phyloP scores from a whole-genome alignment of 2,329 filamentous ascomycete species.

The Fusarium nygamai region DNA sequence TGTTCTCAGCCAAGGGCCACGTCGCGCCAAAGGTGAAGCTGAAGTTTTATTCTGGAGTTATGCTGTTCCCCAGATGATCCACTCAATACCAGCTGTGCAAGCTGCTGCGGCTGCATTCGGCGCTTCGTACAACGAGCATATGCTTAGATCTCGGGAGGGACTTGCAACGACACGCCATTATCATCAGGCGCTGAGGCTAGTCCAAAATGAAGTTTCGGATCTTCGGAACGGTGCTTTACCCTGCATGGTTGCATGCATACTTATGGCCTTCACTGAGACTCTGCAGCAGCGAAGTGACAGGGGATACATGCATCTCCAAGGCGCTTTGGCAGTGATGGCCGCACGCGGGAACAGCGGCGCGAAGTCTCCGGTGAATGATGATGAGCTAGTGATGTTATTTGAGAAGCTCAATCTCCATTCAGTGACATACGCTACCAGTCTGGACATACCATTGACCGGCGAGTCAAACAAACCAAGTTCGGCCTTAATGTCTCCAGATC shows the following conservation, averaged over 20 bases:
- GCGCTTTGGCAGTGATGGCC: conserved; percentile 9
- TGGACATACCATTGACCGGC: background rate
- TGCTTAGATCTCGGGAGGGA: background rate
- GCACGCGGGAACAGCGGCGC: fast-evolving
- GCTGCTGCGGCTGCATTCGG: conserved; percentile 20
- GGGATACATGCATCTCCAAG: conserved; percentile 17
- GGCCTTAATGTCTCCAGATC: background rate
- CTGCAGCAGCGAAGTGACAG: conserved; percentile 19
- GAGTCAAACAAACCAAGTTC: background rate
- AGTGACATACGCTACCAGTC: conserved; percentile 8
- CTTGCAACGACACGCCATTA: background rate
- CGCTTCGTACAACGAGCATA: conserved; percentile 16
- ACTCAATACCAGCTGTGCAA: conserved; percentile 12
- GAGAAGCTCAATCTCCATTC: conserved; percentile 26
- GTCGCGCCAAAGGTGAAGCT: background rate
- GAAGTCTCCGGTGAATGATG: background rate
- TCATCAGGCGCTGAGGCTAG: background rate
- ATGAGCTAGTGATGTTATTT: background rate
- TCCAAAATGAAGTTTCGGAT: conserved; percentile 2
- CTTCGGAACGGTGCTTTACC: background rate
- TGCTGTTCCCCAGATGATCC: conserved; percentile 19
- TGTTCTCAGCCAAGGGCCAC: conserved; percentile 12
- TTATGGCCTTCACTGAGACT: conserved; percentile 11
- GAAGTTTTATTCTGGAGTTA: conserved; percentile 19
- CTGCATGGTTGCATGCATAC: conserved; percentile 12